Conservation (phyloP, 108 stramenopile species). For the Conticribra guillardii region DNA sequence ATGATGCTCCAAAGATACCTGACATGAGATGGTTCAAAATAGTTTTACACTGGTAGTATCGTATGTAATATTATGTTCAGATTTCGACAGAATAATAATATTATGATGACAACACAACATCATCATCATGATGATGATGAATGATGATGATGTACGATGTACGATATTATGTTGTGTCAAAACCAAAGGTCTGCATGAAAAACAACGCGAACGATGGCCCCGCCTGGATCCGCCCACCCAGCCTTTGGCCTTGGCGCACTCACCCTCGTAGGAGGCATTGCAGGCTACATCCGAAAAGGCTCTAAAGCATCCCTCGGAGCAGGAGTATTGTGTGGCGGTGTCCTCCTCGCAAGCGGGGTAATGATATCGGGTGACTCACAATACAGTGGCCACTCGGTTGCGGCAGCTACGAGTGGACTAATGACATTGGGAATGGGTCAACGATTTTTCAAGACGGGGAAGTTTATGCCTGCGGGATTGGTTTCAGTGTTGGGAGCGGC, state of each 20-base stretch:
- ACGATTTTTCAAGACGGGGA: constrained; percentile 68
- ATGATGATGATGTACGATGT: too few relatives aligned
- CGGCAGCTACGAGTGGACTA: constrained; percentile 56
- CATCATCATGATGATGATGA: too few relatives aligned
- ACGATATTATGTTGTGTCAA: too few relatives aligned
- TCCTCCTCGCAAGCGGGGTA: constrained; percentile 70
- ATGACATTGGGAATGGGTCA: constrained; percentile 77
- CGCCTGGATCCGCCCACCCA: constrained; percentile 81
- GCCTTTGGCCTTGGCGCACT: constrained; percentile 72
- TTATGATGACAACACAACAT: too few relatives aligned
- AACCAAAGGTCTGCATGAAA: neutral
- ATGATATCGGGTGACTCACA: constrained; percentile 69
- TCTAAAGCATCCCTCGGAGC: constrained; percentile 54
- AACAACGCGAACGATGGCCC: constrained; percentile 4
- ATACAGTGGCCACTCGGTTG: constrained; percentile 77
- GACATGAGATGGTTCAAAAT: too few relatives aligned
- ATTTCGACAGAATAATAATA: too few relatives aligned
- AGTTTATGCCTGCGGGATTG: constrained; percentile 79
- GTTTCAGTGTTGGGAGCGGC: constrained; percentile 28
- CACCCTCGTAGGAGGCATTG: constrained; percentile 62
- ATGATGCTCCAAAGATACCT: too few relatives aligned
- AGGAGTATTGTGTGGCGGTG: constrained; percentile 60
- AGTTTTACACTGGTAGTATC: too few relatives aligned
- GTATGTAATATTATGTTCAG: too few relatives aligned
- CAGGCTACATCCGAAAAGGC: constrained; percentile 67